Base-by-base conservation (phyloP, 192 early-diverging fungal species). In the Backusella tuberculispora region DNA sequence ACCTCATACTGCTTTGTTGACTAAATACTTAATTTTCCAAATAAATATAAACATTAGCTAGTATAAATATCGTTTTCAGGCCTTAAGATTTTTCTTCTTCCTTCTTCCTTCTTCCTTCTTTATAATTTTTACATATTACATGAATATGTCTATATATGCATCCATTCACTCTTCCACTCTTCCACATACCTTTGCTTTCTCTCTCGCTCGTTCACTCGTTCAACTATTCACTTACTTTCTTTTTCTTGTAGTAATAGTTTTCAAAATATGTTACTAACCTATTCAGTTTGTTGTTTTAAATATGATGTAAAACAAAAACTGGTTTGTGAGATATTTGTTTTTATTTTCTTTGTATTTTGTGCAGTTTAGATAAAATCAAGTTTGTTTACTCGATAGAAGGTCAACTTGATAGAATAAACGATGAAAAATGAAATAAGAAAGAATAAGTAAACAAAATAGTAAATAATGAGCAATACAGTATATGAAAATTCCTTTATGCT, bases 1-100 rank as follows among this genome's bases (percentile, higher is more conserved):
- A 60, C 53, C 53, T 60, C 53, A 60, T 60, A 46, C 53, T 60
- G 53, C 53, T 60, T 60, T 60, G 26, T 60, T 60, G 53, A 60
- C 10, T 13, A 60, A 60, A 60, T 60, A 26, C 24, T 60, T 60
- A 26, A 26, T 60, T 60, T 60, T 24, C 53, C 53, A 60, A 60
- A 7, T 60, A 12, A 26, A 24, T 10, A 21, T 56, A 21, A 24
- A 21, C 19, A 56, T 26, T 12, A 56, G 21, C 17, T 56, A 9
- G 53, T 60, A 60, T 60, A 60, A 60, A 60, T 60, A 60, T 60
- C 19, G 50, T 8, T 60, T 60, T 60, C 24, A 26, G n/a, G 21
- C 21, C 53, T 60, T 4, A 24, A 60, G 21, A 26, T 24, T 26
- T 60, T 60, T 60, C 24, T 26, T 26, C 53, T 26, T 60, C 24